These are phyloP conservation scores for Chenopodium album DNA, from an alignment of 148 eudicot species.

Conservation along the genomic window DNA sequence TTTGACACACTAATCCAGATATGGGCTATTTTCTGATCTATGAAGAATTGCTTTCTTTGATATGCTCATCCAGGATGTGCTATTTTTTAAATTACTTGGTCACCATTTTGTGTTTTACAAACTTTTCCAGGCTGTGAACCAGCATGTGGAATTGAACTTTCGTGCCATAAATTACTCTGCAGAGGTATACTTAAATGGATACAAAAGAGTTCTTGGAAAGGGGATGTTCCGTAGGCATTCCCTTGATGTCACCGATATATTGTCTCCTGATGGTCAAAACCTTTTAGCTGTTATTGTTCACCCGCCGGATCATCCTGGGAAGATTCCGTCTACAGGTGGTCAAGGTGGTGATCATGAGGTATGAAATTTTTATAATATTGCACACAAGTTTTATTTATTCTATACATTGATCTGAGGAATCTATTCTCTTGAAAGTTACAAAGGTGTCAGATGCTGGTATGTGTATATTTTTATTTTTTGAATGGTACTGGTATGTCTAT, in stretches of 20 bases:
- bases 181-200: constrained; percentile 90
- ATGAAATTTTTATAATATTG: constrained; percentile 8
- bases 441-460: background rate
- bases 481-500: background rate
- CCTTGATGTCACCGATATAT: constrained; percentile 71
- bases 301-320: constrained; percentile 99
- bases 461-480: background rate
- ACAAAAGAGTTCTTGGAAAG: constrained; percentile 68
- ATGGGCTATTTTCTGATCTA: background rate
- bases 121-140: constrained; percentile 57
- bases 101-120: constrained; percentile 6
- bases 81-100: background rate
- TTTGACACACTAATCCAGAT: background rate
- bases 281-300: constrained; percentile 86
- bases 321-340: constrained; percentile 80
- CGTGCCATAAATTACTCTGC: constrained; percentile 94
- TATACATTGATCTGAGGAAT: background rate
- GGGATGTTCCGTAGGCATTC: constrained; percentile 97
- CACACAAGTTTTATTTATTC: background rate
- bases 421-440: background rate
- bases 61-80: background rate
- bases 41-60: background rate
- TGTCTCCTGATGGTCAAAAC: constrained; percentile 72
- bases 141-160: constrained; percentile 80
- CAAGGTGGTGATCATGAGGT: constrained; percentile 99